Conservation (phyloP, 2,329 filamentous ascomycete species). For the Drechmeria coniospora region DNA sequence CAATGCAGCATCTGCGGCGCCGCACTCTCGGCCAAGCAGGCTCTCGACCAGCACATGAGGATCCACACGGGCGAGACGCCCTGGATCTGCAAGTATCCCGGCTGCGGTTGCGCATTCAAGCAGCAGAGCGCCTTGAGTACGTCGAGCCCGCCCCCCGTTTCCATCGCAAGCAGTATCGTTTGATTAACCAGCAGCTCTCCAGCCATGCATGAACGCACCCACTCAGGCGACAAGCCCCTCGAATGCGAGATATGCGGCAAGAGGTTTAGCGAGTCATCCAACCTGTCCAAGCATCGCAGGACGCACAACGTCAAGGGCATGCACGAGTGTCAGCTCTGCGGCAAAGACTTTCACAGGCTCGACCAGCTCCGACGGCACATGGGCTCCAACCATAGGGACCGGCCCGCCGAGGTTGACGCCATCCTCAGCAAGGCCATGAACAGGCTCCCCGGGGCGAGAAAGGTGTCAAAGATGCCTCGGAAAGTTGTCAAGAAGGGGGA, state of each 20-base stretch:
- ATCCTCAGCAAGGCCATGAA: constrained; percentile 6
- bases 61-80: constrained; percentile 53
- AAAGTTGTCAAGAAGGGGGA: constrained; percentile 1
- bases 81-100: constrained; percentile 34
- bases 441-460: constrained; percentile 4
- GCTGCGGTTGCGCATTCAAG: constrained; percentile 44
- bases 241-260: constrained; percentile 42
- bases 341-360: constrained; percentile 40
- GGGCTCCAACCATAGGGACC: constrained; percentile 17
- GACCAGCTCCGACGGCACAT: constrained; percentile 46
- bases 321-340: constrained; percentile 36
- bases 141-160: constrained; percentile 9
- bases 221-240: constrained; percentile 50
- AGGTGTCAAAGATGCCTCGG: constrained; percentile 4
- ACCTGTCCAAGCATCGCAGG: constrained; percentile 49
- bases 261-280: constrained; percentile 48
- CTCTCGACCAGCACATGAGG: constrained; percentile 50
- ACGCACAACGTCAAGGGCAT: constrained; percentile 40
- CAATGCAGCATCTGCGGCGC: constrained; percentile 39
- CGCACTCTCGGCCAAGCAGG: constrained; percentile 50
- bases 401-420: constrained; percentile 7
- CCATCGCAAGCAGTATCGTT: no score
- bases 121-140: constrained; percentile 52
- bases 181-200: constrained; percentile 6
- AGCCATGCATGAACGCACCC: constrained; percentile 54